phyloP scores from a whole-genome alignment of 345 rosid genomes.

The Linum tenue region DNA sequence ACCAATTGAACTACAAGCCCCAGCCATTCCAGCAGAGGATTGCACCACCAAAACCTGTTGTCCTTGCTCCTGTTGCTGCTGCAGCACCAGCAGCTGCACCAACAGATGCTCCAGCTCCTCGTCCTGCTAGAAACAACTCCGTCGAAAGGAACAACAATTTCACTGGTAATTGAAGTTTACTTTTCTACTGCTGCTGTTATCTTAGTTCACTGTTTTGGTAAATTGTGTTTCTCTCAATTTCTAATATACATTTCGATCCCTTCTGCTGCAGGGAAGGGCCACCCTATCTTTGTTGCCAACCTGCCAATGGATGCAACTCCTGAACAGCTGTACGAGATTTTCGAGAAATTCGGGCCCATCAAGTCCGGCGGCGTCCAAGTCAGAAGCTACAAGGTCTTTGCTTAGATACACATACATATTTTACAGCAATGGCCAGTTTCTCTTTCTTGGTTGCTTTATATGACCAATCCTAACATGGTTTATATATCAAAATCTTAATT shows the following conservation, averaged over 20 bases:
- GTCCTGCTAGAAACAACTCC: constrained; percentile 10
- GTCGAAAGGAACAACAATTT: constrained; percentile 26
- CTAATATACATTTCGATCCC: not conserved
- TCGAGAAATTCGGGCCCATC: constrained; percentile 44
- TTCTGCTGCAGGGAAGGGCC: constrained; percentile 36
- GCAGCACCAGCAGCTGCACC: constrained; percentile 9
- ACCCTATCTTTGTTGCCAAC: constrained; percentile 55
- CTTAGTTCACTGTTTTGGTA: not conserved
- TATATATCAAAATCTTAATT: constrained; percentile 8
- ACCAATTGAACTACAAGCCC: constrained; percentile 29
- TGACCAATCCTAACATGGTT: not conserved
- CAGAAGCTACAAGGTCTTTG: constrained; percentile 49
- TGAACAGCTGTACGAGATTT: constrained; percentile 30
- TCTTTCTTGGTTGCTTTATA: not conserved
- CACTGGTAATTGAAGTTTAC: constrained; percentile 25
- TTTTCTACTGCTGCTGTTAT: not conserved
- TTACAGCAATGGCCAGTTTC: not conserved
- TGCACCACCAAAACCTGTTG: constrained; percentile 28
- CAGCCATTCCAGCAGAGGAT: constrained; percentile 36
- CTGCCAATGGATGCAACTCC: constrained; percentile 49
- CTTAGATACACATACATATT: not conserved
- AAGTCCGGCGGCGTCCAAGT: constrained; percentile 53
- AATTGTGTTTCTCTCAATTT: not conserved
- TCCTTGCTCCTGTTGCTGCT: constrained; percentile 14
- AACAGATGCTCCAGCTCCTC: constrained; percentile 18